phyloP scores from a whole-genome alignment of 2,329 filamentous ascomycete species.

The Fusarium sp. region DNA sequence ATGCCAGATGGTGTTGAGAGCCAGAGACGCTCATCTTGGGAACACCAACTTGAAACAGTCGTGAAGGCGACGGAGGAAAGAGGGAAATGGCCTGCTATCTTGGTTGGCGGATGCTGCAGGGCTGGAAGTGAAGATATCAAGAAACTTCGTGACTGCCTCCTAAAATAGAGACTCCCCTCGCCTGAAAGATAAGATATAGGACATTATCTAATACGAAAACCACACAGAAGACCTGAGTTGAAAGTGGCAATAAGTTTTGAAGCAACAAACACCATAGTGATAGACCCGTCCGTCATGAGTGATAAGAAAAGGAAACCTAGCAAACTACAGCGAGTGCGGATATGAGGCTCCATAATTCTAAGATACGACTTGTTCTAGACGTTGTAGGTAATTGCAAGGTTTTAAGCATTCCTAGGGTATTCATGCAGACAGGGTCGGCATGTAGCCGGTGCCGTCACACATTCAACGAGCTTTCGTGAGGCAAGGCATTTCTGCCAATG shows the following conservation, averaged over 20 bases:
- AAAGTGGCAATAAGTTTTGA: background rate
- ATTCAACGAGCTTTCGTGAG: no score
- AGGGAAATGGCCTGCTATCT: slow-evolving; percentile 59
- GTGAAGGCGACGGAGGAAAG: slow-evolving; percentile 54
- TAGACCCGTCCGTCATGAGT: background rate
- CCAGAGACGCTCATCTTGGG: slow-evolving; percentile 56
- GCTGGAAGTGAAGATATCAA: slow-evolving; percentile 55
- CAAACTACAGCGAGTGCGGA: no score
- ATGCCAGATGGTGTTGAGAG: slow-evolving; percentile 47
- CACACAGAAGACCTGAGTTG: no score
- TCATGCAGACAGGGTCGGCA: no score
- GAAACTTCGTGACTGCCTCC: slow-evolving; percentile 45
- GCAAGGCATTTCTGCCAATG: no score
- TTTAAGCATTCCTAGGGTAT: no score
- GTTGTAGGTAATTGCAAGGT: no score
- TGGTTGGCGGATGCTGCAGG: slow-evolving; percentile 68
- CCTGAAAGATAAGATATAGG: background rate
- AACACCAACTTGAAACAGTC: slow-evolving; percentile 57
- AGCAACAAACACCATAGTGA: background rate
- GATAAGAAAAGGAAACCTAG: no score
- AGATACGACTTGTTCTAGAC: no score
- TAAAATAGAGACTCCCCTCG: slow-evolving; percentile 5
- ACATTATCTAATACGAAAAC: no score
- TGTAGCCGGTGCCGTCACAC: no score
- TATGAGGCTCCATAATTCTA: no score